phyloP scores from a whole-genome alignment of 2,329 filamentous ascomycete species.

The Cladosporium sp. region DNA sequence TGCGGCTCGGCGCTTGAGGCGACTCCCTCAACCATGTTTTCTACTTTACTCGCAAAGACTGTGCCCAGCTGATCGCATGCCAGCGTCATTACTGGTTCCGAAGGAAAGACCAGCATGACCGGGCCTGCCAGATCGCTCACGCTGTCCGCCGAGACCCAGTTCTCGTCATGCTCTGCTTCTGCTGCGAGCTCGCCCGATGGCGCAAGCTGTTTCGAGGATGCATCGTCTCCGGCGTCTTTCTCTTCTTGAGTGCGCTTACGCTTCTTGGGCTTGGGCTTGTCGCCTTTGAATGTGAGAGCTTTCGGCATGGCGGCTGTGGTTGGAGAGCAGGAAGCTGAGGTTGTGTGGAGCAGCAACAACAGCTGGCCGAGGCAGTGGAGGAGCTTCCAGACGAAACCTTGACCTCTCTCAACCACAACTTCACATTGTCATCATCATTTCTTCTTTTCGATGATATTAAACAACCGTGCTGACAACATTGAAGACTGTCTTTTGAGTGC shows the following conservation, averaged over 20 bases:
- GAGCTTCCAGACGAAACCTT: too few species aligned
- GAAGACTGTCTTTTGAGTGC: too few species aligned
- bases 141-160: conserved; percentile 82
- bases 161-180: conserved; percentile 66
- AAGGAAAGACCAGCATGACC: conserved; percentile 75
- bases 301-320: conserved; percentile 64
- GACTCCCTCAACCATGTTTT: conserved; percentile 84
- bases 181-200: conserved; percentile 31
- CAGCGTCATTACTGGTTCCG: conserved; percentile 67
- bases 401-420: too few species aligned
- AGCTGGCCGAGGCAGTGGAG: too few species aligned
- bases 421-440: too few species aligned
- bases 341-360: not conserved
- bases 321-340: not conserved
- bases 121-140: conserved; percentile 74
- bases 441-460: too few species aligned
- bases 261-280: conserved; percentile 84
- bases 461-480: too few species aligned
- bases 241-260: conserved; percentile 66
- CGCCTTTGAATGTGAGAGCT: conserved; percentile 90
- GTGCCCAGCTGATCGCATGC: conserved; percentile 83
- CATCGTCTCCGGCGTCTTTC: conserved; percentile 38
- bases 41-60: conserved; percentile 75
- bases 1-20: conserved; percentile 86
- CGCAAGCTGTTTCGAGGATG: conserved; percentile 32